Percentiles rank a stretch among this genome's conserved stretches.
phyloP scores from a whole-genome alignment of 768 basidiomycete species.

The Rossbeevera mucosa region DNA sequence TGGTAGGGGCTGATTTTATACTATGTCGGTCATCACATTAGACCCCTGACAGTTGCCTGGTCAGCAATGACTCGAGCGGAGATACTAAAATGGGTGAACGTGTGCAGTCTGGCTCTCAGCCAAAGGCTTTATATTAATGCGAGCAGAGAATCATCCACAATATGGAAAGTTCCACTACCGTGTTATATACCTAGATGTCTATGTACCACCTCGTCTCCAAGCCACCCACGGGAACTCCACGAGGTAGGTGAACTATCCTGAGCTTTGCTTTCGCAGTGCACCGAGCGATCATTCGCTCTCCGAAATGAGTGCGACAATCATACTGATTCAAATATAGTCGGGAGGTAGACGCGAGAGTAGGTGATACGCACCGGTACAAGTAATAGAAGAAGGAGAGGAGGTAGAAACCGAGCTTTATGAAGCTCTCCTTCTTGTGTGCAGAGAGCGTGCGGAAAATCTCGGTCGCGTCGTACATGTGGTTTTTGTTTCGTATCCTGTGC shows the following conservation, averaged over 20 bases:
- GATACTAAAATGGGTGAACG: too few relatives aligned
- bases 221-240: not conserved
- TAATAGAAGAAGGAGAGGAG: conserved; percentile 91
- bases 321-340: conserved; percentile 40
- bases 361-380: conserved; percentile 67
- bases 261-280: not conserved
- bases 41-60: too few relatives aligned
- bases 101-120: too few relatives aligned
- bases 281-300: conserved; percentile 52
- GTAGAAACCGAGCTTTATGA: conserved; percentile 92
- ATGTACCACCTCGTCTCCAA: too few relatives aligned
- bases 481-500: conserved; percentile 80
- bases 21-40: not conserved
- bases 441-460: conserved; percentile 96
- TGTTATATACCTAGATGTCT: too few relatives aligned
- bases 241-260: not conserved
- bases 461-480: conserved; percentile 99
- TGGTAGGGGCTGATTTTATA: too few relatives aligned
- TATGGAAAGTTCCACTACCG: too few relatives aligned
- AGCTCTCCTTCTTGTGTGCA: conserved; percentile 93
- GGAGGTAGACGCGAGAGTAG: not conserved
- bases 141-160: conserved; percentile 1
- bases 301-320: conserved; percentile 84
- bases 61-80: too few relatives aligned
- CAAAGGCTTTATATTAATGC: too few relatives aligned